These are phyloP conservation scores for Suillus occidentalis DNA, from an alignment of 768 basidiomycete species.

Conservation along the genomic window DNA sequence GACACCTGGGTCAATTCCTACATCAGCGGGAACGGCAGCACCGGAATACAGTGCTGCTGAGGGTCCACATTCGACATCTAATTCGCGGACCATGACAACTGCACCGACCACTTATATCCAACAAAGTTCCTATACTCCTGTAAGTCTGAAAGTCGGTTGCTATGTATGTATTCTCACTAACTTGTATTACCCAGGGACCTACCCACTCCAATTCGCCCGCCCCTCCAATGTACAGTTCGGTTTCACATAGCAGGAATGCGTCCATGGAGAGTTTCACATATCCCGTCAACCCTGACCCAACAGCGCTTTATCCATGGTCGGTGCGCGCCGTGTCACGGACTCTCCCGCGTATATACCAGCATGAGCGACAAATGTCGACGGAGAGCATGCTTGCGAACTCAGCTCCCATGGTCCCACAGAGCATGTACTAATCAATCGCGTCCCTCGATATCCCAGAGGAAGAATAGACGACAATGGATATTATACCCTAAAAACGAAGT, in stretches of 20 bases:
- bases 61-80: neutral
- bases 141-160: neutral
- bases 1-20: neutral
- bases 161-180: neutral
- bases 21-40: slow-evolving; percentile 3
- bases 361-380: slow-evolving; percentile 27
- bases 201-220: slow-evolving; percentile 1
- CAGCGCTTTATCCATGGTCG: slow-evolving; percentile 37
- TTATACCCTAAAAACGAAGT: neutral
- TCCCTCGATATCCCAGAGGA: neutral
- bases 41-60: slow-evolving; percentile 5
- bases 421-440: slow-evolving; percentile 18
- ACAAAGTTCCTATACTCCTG: neutral
- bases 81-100: neutral
- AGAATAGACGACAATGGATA: slow-evolving; percentile 12
- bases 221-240: slow-evolving; percentile 7
- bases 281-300: slow-evolving; percentile 24
- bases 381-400: slow-evolving; percentile 27
- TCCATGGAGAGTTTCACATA: slow-evolving; percentile 27
- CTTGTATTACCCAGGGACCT: slow-evolving; percentile 1
- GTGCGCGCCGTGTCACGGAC: slow-evolving; percentile 37
- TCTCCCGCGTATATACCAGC: slow-evolving; percentile 15
- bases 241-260: slow-evolving; percentile 9
- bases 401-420: slow-evolving; percentile 22
- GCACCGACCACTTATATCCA: neutral